Evolutionary conservation across 1,284 basidiomycete species (phyloP).

Genomic region (Boletus hoseneyae): DNA sequence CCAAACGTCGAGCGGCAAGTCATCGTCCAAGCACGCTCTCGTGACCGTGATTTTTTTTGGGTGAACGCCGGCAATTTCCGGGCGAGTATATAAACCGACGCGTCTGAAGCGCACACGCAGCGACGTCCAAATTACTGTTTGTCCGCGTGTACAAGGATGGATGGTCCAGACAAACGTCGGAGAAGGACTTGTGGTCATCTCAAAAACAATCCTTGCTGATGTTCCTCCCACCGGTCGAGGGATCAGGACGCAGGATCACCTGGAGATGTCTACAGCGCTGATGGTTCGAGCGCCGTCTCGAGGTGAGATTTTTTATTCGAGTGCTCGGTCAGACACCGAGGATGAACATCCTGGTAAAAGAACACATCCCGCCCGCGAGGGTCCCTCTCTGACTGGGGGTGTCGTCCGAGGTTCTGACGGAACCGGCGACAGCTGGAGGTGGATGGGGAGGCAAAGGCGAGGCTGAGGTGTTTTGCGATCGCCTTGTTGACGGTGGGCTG

Average conservation of each 20-base stretch:
- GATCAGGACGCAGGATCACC: conserved; percentile 86
- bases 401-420: conserved; percentile 27
- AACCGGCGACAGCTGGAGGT: conserved; percentile 48
- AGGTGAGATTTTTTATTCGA: conserved; percentile 10
- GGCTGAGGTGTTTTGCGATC: conserved; percentile 57
- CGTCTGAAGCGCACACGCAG: conserved; percentile 7
- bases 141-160: conserved; percentile 59
- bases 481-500: background rate
- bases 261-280: conserved; percentile 60
- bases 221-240: conserved; percentile 84
- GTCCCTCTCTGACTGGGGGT: conserved; percentile 31
- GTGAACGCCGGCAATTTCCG: conserved; percentile 28
- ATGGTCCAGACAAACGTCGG: conserved; percentile 87
- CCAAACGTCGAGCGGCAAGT: conserved; percentile 60
- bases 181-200: conserved; percentile 56
- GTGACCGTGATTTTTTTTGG: background rate
- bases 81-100: conserved; percentile 14
- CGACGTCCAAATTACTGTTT: conserved; percentile 81
- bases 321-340: conserved; percentile 38
- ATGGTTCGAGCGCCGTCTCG: too few relatives aligned
- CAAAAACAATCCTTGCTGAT: conserved; percentile 89
- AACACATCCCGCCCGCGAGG: conserved; percentile 55
- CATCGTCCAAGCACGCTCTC: conserved; percentile 15
- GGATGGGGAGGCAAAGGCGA: conserved; percentile 81
- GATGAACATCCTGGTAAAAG: conserved; percentile 87